Percentiles rank a stretch among this genome's conserved stretches.
These are phyloP conservation scores for Fusarium torulosum DNA, from an alignment of 2,329 filamentous ascomycete species.

Conservation along the genomic window DNA sequence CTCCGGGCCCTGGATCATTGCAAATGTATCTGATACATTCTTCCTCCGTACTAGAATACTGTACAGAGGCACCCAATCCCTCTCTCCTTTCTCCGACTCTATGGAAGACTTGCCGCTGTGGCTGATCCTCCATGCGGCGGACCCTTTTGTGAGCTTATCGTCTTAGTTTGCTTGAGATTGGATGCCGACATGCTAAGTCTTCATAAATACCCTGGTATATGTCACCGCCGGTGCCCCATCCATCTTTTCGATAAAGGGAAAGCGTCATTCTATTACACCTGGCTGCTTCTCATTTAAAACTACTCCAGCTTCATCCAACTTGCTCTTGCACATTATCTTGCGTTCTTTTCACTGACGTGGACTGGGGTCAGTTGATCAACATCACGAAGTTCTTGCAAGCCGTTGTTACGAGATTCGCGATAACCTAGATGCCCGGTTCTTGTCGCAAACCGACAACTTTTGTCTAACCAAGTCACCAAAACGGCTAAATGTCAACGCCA, in stretches of 20 bases:
- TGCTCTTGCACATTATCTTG: slow-evolving; percentile 21
- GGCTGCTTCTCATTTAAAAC: slow-evolving; percentile 33
- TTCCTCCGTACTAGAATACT: slow-evolving; percentile 25
- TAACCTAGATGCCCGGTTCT: slow-evolving; percentile 42
- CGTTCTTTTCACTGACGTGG: slow-evolving; percentile 22
- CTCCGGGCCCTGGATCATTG: slow-evolving; percentile 35
- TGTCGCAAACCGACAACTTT: slow-evolving; percentile 22
- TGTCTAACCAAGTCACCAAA: slow-evolving; percentile 36
- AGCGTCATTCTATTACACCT: slow-evolving; percentile 38
- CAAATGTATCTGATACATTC: slow-evolving; percentile 44
- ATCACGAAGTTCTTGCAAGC: slow-evolving; percentile 16
- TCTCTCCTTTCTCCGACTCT: slow-evolving; percentile 36
- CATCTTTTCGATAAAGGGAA: slow-evolving; percentile 45
- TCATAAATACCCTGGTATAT: slow-evolving; percentile 42
- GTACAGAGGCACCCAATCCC: slow-evolving; percentile 38
- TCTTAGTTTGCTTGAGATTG: slow-evolving; percentile 2
- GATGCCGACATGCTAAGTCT: slow-evolving; percentile 2
- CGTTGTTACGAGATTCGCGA: slow-evolving; percentile 25
- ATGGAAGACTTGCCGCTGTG: slow-evolving; percentile 36
- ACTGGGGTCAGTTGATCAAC: slow-evolving; percentile 20
- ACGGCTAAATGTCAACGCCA: slow-evolving; percentile 51
- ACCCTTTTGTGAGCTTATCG: slow-evolving; percentile 37
- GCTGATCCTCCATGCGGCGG: slow-evolving; percentile 41
- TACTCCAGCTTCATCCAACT: slow-evolving; percentile 30
- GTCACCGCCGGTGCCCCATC: slow-evolving; percentile 35